phyloP scores from a whole-genome alignment of 2,329 filamentous ascomycete genomes.

The Dryadomyces sulphureus region DNA sequence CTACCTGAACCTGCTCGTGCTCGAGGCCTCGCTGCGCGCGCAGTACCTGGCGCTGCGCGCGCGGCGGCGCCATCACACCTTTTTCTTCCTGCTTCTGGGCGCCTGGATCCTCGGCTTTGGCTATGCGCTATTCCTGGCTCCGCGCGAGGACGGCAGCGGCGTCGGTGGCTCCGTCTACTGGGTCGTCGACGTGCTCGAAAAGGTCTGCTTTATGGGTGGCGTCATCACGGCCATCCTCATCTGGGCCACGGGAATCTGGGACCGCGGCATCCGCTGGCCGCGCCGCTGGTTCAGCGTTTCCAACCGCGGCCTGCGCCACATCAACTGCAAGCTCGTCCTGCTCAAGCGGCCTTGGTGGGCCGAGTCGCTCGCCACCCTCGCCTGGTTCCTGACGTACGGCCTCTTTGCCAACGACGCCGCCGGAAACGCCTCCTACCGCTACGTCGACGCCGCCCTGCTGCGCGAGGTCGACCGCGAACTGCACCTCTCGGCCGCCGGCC shows the following conservation, averaged over 20 bases:
- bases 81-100: slow-evolving; percentile 69
- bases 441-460: slow-evolving; percentile 51
- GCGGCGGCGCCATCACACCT: slow-evolving; percentile 78
- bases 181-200: slow-evolving; percentile 81
- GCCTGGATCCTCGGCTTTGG: slow-evolving; percentile 74
- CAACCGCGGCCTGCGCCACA: slow-evolving; percentile 76
- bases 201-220: slow-evolving; percentile 82
- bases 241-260: slow-evolving; percentile 94
- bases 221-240: slow-evolving; percentile 75
- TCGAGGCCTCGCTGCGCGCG: slow-evolving; percentile 83
- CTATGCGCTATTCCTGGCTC: slow-evolving; percentile 86
- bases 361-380: slow-evolving; percentile 57
- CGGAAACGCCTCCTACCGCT: slow-evolving; percentile 54
- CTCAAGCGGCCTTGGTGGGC: slow-evolving; percentile 71
- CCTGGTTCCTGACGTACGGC: slow-evolving; percentile 66
- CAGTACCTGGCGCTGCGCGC: slow-evolving; percentile 87
- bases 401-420: slow-evolving; percentile 50
- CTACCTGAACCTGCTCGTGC: slow-evolving; percentile 92
- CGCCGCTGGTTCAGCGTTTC: slow-evolving; percentile 78
- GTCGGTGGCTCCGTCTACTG: slow-evolving; percentile 92
- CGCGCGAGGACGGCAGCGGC: slow-evolving; percentile 84
- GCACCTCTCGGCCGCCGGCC: slow-evolving; percentile 27
- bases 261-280: slow-evolving; percentile 87
- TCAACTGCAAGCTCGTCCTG: slow-evolving; percentile 94
- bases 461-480: slow-evolving; percentile 46